Conservation (phyloP, 345 rosid species). For the Acer campestre region DNA sequence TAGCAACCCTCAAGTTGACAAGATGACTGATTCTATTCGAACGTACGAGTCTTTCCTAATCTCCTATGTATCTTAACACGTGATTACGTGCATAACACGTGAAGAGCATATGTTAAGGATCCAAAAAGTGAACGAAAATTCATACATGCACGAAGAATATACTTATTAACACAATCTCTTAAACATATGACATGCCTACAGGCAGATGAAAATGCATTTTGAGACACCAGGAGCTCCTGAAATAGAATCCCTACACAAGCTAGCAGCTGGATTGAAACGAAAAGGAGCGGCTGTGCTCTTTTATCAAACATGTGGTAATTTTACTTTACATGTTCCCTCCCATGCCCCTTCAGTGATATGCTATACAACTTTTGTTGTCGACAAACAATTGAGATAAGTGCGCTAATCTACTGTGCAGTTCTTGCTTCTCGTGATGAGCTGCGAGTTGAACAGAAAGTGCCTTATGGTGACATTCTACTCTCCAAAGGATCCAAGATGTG, state of each 20-base stretch:
- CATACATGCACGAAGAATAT: background rate
- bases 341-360: background rate
- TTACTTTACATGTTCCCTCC: conserved; percentile 9
- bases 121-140: background rate
- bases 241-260: conserved; percentile 66
- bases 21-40: conserved; percentile 66
- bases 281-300: conserved; percentile 82
- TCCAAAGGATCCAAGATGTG: conserved; percentile 69
- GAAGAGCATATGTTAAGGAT: background rate
- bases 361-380: background rate
- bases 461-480: conserved; percentile 77
- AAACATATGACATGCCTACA: conserved; percentile 27
- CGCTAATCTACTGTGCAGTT: conserved; percentile 45
- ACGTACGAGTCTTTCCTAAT: conserved; percentile 38
- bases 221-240: conserved; percentile 75
- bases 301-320: conserved; percentile 80
- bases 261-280: conserved; percentile 67
- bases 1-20: conserved; percentile 48
- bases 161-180: background rate
- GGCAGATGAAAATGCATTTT: conserved; percentile 79
- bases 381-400: conserved; percentile 2
- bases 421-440: conserved; percentile 62
- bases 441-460: conserved; percentile 54
- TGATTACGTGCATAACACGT: background rate
- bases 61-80: background rate